Evolutionary conservation across 352 stramenopile genomes (phyloP), one percentile per base, ranked within the genome.

Genomic region (Phytophthora pseudosyringae): DNA sequence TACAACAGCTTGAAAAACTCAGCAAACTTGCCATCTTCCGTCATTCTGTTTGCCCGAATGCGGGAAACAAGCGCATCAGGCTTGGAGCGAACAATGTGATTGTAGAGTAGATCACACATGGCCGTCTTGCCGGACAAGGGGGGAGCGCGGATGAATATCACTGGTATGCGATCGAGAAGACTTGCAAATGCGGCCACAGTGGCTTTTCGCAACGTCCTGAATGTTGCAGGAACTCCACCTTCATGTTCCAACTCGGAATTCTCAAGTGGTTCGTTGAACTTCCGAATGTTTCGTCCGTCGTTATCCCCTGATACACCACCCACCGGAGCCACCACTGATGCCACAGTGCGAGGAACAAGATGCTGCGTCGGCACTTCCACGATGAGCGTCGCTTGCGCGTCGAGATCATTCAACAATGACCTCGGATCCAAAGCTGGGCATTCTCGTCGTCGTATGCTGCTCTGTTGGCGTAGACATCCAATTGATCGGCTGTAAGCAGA

Each of bases 91-190:
- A 70, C 59, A 69, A 74, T 74, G 41, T 74, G 43, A 38, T 73
- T 69, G 65, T 74, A 57, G 36, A 74, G 59, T 44, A 74, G 47
- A 69, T 57, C 26, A 38, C n/a, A 66, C 59, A 74, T 55, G 16
- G 40, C 53, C 35, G 66, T 69, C 60, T 66, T 70, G 45, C 66
- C 66, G 43, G 61, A 75, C 49, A 71, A 67, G 35, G 32, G 61
- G 67, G 67, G 60, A 46, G 67, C 67, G 36, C 54, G 60, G 40
- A 71, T 3, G 41, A 71, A 66, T 51, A 65, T 32, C 55, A 69
- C 41, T 53, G 65, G 65, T 45, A 56, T 31, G 18, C 48, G 53
- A 49, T 33, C 49, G 15, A 60, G 29, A 60, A 55, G 16, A 33
- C 48, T 55, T 35, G 29, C 52, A 0, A 55, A 9, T 36, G 52